Base-by-base conservation (phyloP, 139 green algal species). In the Chlamydomonas asymmetrica region DNA sequence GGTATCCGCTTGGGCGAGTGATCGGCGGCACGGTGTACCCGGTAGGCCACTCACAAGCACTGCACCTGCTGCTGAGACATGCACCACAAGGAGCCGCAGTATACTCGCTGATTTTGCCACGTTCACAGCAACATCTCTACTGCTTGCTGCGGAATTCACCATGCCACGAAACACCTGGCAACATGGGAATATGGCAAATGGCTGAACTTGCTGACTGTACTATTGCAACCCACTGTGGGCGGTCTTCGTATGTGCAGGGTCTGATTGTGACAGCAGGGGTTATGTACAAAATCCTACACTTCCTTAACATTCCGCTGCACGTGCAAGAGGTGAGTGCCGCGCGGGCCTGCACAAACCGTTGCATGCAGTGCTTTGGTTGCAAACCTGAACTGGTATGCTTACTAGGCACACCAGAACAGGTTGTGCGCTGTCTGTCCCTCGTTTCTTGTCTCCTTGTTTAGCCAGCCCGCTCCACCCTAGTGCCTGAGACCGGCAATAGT, bases 11-110 rank as follows among this genome's bases (percentile, higher is more conserved):
- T 57, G 93, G 93, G 8, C 91, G 93, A 31, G 90, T 96, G 2
- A 72, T 98, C 34, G 93, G 93, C n/a, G 92, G 93, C 23, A 97
- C 92, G 4, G 84, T 96, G 38, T 98, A 97, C 78, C 93, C 93
- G 63, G 90, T 93, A 52, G 49, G 77, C 59, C 29, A 27, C n/a
- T n/a, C n/a, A n/a, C n/a, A n/a, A n/a, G n/a, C n/a, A n/a, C n/a
- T n/a, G n/a, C n/a, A n/a, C 49, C 22, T 57, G 18, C 20, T 57
- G 22, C n/a, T 31, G 34, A n/a, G 37, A n/a, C 35, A 56, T 49
- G 38, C 38, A 52, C 23, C 65, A 61, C 48, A 52, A 52, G 1
- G 48, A 29, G 18, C 16, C 20, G 48, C 16, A 27, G 48, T 56
- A 20, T 20, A 56, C 48, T 56, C 13, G 2, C 63, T 2, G 22